Conservation (phyloP, 2,329 filamentous ascomycete species). For the Sporothrix mexicana region DNA sequence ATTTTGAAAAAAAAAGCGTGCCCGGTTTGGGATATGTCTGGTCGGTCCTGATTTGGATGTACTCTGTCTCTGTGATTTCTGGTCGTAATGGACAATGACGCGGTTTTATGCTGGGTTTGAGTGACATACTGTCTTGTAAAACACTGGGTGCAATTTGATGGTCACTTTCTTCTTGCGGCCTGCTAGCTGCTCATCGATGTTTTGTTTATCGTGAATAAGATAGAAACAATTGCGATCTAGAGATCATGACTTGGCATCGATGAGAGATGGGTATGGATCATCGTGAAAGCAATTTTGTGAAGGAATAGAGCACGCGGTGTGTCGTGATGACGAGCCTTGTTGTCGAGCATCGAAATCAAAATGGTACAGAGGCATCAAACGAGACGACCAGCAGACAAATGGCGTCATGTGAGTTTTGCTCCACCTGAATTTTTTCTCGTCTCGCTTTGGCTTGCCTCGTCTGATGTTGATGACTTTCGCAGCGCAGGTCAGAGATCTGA, state of each 20-base stretch:
- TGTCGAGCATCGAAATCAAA: background rate
- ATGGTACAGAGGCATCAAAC: background rate
- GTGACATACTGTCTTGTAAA: background rate
- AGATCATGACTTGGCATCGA: background rate
- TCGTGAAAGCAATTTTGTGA: too few species aligned
- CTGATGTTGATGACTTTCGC: conserved; percentile 17
- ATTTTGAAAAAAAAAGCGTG: conserved; percentile 21
- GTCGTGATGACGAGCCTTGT: too few species aligned
- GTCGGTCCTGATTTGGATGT: background rate
- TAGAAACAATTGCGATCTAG: conserved; percentile 1
- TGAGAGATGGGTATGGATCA: too few species aligned
- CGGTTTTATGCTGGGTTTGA: background rate
- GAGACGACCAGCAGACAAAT: background rate
- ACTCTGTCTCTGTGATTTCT: conserved; percentile 21
- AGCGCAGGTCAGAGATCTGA: background rate
- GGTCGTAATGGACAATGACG: conserved; percentile 8
- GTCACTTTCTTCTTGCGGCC: background rate
- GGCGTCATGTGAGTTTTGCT: background rate
- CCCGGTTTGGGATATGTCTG: conserved; percentile 21
- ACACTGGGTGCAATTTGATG: background rate
- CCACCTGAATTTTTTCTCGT: background rate
- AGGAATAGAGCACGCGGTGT: too few species aligned
- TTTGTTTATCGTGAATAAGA: background rate
- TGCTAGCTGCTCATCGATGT: conserved; percentile 26
- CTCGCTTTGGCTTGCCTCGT: conserved; percentile 21